Evolutionary conservation across 108 stramenopile species (phyloP).

Genomic region (Stephanodiscus minutulus): DNA sequence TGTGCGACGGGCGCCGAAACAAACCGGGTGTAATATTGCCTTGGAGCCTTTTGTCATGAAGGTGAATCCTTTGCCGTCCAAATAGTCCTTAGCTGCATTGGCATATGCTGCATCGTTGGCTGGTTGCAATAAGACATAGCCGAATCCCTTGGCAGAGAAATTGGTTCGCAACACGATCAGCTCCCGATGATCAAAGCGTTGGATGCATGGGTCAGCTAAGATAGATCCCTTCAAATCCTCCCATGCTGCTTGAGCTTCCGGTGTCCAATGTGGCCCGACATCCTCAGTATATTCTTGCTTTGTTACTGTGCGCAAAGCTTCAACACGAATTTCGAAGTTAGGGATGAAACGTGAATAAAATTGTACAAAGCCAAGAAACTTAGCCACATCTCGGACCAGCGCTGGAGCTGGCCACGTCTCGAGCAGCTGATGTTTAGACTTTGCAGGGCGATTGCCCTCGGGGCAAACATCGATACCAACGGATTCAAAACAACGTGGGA

Average conservation of each 20-base stretch:
- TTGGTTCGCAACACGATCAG: conserved; percentile 12
- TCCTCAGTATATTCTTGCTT: neutral
- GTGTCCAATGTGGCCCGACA: neutral
- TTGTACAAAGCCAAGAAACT: conserved; percentile 9
- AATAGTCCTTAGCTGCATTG: conserved; percentile 6
- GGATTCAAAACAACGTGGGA: neutral
- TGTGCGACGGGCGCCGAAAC: neutral
- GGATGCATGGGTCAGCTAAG: conserved; percentile 17
- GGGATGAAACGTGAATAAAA: conserved; percentile 18
- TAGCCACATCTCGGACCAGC: conserved; percentile 15
- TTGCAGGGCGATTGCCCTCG: neutral
- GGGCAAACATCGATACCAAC: neutral
- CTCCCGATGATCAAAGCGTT: neutral
- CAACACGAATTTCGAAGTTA: conserved; percentile 10
- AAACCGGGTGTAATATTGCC: conserved; percentile 2
- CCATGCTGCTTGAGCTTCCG: neutral
- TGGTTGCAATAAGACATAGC: conserved; percentile 7
- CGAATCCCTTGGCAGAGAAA: conserved; percentile 15
- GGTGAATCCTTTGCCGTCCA: conserved; percentile 1
- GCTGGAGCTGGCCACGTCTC: neutral
- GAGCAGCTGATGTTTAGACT: neutral
- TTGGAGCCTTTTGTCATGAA: conserved; percentile 7
- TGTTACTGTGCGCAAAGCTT: neutral
- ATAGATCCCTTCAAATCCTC: conserved; percentile 6
- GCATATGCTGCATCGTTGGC: conserved; percentile 8